These are phyloP conservation scores for Catharanthus roseus DNA, from an alignment of 257 asterid genomes.

Conservation along the genomic window DNA sequence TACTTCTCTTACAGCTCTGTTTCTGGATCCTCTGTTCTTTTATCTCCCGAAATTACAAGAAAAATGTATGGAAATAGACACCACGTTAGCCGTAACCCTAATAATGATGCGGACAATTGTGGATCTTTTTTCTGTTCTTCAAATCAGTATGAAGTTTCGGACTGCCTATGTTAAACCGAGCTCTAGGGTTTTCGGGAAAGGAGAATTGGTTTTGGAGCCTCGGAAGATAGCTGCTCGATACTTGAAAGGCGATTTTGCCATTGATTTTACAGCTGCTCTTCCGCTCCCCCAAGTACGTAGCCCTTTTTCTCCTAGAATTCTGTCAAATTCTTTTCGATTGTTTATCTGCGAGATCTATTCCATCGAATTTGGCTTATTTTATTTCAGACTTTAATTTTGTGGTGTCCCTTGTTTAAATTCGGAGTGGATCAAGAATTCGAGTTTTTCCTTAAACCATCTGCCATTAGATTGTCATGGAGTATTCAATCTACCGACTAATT, in stretches of 20 bases:
- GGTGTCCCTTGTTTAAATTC: background rate
- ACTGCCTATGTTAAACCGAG: slow-evolving; percentile 60
- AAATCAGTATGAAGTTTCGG: slow-evolving; percentile 67
- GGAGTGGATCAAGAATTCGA: background rate
- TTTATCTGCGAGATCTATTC: background rate
- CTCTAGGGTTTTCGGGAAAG: slow-evolving; percentile 77
- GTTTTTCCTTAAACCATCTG: background rate
- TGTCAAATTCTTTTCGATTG: background rate
- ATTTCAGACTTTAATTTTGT: background rate
- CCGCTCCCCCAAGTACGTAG: slow-evolving; percentile 78
- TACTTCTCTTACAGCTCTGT: slow-evolving; percentile 58
- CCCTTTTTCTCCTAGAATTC: background rate
- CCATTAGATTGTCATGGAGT: too few relatives aligned
- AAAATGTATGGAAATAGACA: slow-evolving; percentile 55
- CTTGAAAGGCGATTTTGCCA: slow-evolving; percentile 49
- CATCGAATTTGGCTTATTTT: background rate
- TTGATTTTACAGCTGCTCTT: slow-evolving; percentile 83
- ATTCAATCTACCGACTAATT: too few relatives aligned
- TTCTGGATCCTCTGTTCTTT: slow-evolving; percentile 76
- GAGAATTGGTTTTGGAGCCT: slow-evolving; percentile 68
- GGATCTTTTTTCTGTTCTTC: slow-evolving; percentile 62
- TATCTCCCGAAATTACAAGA: slow-evolving; percentile 40
- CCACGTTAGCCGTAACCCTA: slow-evolving; percentile 31
- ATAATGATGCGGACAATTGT: slow-evolving; percentile 44
- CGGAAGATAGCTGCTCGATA: slow-evolving; percentile 51